Percentiles rank a stretch among this genome's conserved stretches.
Evolutionary conservation across 2,329 filamentous ascomycete genomes (phyloP).

Genomic region (Macrophomina tecta): DNA sequence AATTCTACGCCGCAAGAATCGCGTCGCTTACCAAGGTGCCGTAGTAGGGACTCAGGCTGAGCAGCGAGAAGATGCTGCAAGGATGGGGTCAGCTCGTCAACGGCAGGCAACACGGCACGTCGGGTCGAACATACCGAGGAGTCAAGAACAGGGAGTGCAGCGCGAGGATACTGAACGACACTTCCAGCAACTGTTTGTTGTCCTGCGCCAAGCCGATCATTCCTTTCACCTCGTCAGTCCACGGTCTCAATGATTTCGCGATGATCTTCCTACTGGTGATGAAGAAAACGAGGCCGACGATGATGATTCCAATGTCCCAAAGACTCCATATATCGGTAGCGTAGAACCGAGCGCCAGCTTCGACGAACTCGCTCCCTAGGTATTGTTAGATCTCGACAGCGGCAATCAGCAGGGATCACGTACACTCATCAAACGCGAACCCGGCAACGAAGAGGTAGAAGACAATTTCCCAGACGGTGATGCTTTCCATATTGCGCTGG

Average conservation of each 20-base stretch:
- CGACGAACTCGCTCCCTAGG: conserved; percentile 36
- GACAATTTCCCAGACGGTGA: conserved; percentile 72
- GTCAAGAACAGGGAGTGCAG: conserved; percentile 90
- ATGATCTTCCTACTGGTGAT: conserved; percentile 65
- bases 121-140: conserved; percentile 58
- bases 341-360: conserved; percentile 21
- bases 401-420: background rate
- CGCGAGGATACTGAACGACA: conserved; percentile 87
- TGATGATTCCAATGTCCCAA: conserved; percentile 69
- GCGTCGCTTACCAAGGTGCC: conserved; percentile 66
- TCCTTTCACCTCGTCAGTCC: conserved; percentile 52
- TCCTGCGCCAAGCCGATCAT: conserved; percentile 68
- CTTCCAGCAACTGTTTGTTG: conserved; percentile 70
- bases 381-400: conserved; percentile 34
- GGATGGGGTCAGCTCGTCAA: conserved; percentile 24
- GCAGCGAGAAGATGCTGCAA: conserved; percentile 77
- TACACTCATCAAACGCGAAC: conserved; percentile 80
- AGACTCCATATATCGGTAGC: conserved; percentile 77
- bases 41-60: conserved; percentile 89
- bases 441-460: conserved; percentile 87
- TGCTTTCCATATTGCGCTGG: conserved; percentile 68
- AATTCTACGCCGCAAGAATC: background rate
- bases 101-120: conserved; percentile 25
- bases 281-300: conserved; percentile 74
- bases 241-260: conserved; percentile 7